These are phyloP conservation scores for Coemansia sp. DNA, from an alignment of 192 early-diverging fungal species.

Conservation along the genomic window DNA sequence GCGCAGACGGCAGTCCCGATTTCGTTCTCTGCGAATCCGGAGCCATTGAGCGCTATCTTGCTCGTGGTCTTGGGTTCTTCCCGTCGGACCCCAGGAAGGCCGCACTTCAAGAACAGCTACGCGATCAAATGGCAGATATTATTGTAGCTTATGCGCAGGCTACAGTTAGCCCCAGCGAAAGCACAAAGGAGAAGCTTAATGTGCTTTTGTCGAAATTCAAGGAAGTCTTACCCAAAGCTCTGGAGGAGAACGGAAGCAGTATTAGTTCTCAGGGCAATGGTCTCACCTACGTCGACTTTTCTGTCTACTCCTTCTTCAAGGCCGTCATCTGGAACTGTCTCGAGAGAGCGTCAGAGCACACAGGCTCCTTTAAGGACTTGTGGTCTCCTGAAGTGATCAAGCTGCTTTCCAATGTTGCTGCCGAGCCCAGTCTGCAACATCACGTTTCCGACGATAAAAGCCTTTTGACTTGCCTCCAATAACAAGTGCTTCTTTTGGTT, in stretches of 20 bases:
- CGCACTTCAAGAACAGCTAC: conserved; percentile 40
- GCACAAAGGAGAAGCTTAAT: conserved; percentile 7
- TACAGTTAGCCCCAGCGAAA: not conserved
- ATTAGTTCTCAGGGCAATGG: conserved; percentile 53
- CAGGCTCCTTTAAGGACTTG: not conserved
- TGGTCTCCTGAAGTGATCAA: not conserved
- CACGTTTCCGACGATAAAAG: not conserved
- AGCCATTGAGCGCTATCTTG: conserved; percentile 47
- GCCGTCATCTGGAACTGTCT: not conserved
- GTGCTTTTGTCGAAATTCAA: conserved; percentile 26
- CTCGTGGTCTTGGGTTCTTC: conserved; percentile 47
- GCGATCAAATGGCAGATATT: conserved; percentile 20
- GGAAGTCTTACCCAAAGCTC: conserved; percentile 38
- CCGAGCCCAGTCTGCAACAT: not conserved
- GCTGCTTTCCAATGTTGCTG: not conserved
- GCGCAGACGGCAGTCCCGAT: no score
- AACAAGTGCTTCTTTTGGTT: not conserved
- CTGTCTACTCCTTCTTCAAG: conserved; percentile 22
- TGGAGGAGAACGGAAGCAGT: conserved; percentile 57
- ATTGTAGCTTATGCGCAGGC: not conserved
- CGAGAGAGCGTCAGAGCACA: not conserved
- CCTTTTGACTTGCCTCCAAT: not conserved
- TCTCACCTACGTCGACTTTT: conserved; percentile 50
- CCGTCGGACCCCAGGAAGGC: conserved; percentile 34
- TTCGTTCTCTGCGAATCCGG: no score